phyloP scores from a whole-genome alignment of 108 stramenopile species.

The Skeletonema costatum region DNA sequence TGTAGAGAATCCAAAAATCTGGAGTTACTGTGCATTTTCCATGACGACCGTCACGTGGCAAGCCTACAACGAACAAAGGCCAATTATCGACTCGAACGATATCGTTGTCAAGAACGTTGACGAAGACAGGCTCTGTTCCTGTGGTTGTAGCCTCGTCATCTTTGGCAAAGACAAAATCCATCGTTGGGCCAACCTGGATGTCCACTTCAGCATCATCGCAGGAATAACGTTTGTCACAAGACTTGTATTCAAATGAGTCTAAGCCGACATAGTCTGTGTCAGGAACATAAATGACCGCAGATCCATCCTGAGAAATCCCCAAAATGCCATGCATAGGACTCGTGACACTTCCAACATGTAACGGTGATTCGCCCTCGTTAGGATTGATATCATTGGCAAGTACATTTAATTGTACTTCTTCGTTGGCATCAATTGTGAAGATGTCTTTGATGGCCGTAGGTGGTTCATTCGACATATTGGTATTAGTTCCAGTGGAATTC shows the following conservation, averaged over 20 bases:
- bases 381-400: conserved; percentile 31
- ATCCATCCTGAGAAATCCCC: conserved; percentile 1
- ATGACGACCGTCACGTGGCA: not conserved
- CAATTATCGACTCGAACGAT: conserved; percentile 3
- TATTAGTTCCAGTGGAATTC: not conserved
- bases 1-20: conserved; percentile 13
- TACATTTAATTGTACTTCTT: conserved; percentile 24
- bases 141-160: conserved; percentile 11
- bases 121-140: conserved; percentile 16
- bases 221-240: conserved; percentile 11
- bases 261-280: conserved; percentile 12
- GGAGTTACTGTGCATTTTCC: conserved; percentile 10
- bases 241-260: conserved; percentile 28
- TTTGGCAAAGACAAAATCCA: conserved; percentile 24
- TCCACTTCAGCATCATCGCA: conserved; percentile 24
- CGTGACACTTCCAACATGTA: conserved; percentile 8
- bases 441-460: conserved; percentile 23
- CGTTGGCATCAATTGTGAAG: conserved; percentile 13
- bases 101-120: conserved; percentile 23
- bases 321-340: conserved; percentile 9
- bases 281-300: conserved; percentile 21
- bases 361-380: conserved; percentile 12
- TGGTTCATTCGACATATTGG: not conserved
- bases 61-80: conserved; percentile 9
- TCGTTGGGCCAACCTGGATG: conserved; percentile 18